Base-by-base conservation (phyloP, 306 rosid genomes). In the Geum urbanum region DNA sequence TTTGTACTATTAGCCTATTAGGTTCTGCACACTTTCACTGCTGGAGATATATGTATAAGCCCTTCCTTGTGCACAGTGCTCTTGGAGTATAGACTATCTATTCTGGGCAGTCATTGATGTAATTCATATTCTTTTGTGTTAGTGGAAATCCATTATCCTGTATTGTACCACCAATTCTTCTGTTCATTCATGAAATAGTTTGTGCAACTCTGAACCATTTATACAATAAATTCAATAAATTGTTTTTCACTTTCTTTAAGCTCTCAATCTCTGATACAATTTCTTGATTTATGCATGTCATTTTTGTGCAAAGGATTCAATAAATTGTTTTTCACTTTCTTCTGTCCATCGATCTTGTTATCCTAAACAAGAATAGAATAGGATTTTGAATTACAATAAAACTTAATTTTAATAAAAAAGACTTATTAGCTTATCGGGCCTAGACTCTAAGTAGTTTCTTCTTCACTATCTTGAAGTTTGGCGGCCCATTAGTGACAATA, bases 1-100 rank as follows among this genome's bases (percentile, higher is more conserved):
- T 55, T 9, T 22, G 63, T 63, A 52, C 39, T 32, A 9, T 0
- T 14, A 18, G 56, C 44, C 39, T 32, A 9, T 0, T 14, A 18
- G 56, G 65, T 50, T 73, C 53, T 7, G 49, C 13, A 27, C 53
- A 5, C 54, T 63, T 32, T 50, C 18, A 54, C 54, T 27, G 71
- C 75, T 53, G 75, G 65, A 62, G 66, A 53, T 62, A 8, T 18
- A 57, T 57, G 14, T 41, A 20, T 57, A 51, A 51, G 53, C 63
- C 52, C 55, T 9, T 58, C 52, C 55, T 9, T 58, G 8, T 6
- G 63, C 46, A 32, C 37, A 7, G 59, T 44, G 58, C 57, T 4
- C 37, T 51, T 60, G 20, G 55, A 74, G 37, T 39, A 20, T 50
- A n/a, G 27, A 24, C 37, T 27, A 22, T 47, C 63, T 27, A 10